These are phyloP conservation scores for Medicago ruthenica DNA, from an alignment of 306 rosid species.

Conservation along the genomic window DNA sequence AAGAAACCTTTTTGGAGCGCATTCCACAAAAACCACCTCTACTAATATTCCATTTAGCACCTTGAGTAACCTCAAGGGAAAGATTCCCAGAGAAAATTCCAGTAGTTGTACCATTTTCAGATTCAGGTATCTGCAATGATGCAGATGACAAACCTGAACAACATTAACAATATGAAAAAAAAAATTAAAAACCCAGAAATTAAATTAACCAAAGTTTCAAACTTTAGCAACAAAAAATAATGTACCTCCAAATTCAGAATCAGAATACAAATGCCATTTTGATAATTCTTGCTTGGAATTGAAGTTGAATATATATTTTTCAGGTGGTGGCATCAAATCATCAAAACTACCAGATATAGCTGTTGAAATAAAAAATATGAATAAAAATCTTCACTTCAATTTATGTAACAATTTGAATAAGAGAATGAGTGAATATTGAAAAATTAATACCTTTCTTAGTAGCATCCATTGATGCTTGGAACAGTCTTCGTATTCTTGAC, in stretches of 20 bases:
- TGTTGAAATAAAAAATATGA: constrained; percentile 33
- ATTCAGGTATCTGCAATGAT: constrained; percentile 79
- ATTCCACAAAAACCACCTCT: constrained; percentile 94
- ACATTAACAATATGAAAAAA: constrained; percentile 18
- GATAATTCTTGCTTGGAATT: constrained; percentile 76
- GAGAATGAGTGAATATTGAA: constrained; percentile 13
- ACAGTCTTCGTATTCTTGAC: constrained; percentile 75
- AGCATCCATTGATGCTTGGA: constrained; percentile 78
- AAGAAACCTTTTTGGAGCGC: constrained; percentile 86
- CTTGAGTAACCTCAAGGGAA: constrained; percentile 69
- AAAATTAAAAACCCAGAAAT: constrained; percentile 14
- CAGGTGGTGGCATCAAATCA: constrained; percentile 88
- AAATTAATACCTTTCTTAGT: constrained; percentile 70
- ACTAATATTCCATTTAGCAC: constrained; percentile 67
- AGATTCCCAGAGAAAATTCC: constrained; percentile 91
- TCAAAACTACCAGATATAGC: constrained; percentile 76
- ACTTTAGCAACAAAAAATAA: neutral
- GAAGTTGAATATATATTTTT: constrained; percentile 80
- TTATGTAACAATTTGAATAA: neutral
- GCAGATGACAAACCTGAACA: constrained; percentile 84
- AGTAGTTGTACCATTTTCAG: constrained; percentile 57
- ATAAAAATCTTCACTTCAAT: neutral
- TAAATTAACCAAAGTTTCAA: constrained; percentile 19
- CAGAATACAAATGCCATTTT: constrained; percentile 94
- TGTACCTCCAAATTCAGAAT: constrained; percentile 87